Evolutionary conservation across 2,329 filamentous ascomycete species (phyloP), one percentile per base, ranked within the genome.

Genomic region (Lachnellula hyalina): DNA sequence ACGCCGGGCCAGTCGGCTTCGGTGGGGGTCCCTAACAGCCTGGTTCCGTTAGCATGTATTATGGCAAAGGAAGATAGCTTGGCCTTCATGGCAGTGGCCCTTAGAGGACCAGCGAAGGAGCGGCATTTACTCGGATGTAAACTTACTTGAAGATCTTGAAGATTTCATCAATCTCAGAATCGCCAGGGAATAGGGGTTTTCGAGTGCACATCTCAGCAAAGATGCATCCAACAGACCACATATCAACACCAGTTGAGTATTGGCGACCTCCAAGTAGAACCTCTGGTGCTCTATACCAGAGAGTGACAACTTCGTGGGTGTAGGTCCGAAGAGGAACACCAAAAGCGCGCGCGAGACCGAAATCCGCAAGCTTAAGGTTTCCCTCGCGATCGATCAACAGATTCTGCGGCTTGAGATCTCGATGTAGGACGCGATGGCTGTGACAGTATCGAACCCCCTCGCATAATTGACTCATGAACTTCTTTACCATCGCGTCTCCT

Each of bases 141-240:
- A 64, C 79, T 66, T 76, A 90, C 89, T 86, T 83, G 85, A 96
- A 96, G 70, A 87, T 95, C 76, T 93, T 94, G 80, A 95, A 95
- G 68, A 95, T 95, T 73, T 95, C 90, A 68, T 95, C 90, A 73
- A 95, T 95, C 70, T 95, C 90, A 5, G 89, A 94, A 70, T 96
- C 91, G 55, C 91, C 91, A 12, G 91, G 90, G 77, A 96, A 96
- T 42, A 96, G 78, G 4, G 91, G 90, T 74, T 95, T 96, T 67
- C 90, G 84, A 1, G 91, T 96, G 74, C 90, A 95, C 92, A 96
- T 96, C 73, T 96, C 91, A 9, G 92, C 91, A 71, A 96, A 96
- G 72, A 96, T 96, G 72, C 90, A 94, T 59, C 91, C 91, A 49
- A 92, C 86, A 32, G 89, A 94, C 91, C 91, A 96, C 89, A 96